Evolutionary conservation across 1,284 basidiomycete species (phyloP).

Genomic region (Malassezia pachydermatis): DNA sequence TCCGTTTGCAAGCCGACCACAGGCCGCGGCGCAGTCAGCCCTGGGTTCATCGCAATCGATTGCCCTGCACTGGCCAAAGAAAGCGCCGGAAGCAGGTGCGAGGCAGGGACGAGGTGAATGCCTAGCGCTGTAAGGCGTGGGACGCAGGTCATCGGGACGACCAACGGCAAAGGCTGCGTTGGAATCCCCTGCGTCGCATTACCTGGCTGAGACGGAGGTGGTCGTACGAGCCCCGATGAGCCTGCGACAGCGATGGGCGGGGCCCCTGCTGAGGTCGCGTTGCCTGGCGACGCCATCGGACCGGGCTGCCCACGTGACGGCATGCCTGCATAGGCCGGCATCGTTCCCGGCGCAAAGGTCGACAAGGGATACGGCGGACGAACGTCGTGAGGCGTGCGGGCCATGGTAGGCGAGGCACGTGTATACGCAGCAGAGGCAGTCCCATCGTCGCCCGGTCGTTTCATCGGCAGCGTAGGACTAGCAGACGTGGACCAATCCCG

Average conservation of each 20-base stretch:
- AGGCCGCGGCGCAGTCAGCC: conserved; percentile 27
- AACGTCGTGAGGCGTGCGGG: not conserved
- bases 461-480: not conserved
- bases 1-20: conserved; percentile 33
- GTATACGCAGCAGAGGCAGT: not conserved
- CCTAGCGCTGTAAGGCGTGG: conserved; percentile 34
- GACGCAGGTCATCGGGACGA: conserved; percentile 38
- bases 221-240: conserved; percentile 5
- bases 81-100: conserved; percentile 34
- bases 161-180: conserved; percentile 38
- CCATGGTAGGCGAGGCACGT: not conserved
- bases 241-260: conserved; percentile 2
- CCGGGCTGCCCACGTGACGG: not conserved
- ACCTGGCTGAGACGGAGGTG: not conserved
- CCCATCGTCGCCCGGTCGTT: no score
- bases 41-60: conserved; percentile 13
- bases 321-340: conserved; percentile 1
- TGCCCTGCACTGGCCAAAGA: conserved; percentile 21
- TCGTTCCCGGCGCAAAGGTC: conserved; percentile 11
- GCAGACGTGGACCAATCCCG: not conserved
- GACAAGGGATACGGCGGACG: conserved; percentile 7
- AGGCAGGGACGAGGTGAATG: conserved; percentile 33
- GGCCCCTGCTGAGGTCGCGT: not conserved
- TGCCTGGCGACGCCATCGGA: not conserved
- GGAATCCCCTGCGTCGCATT: conserved; percentile 26